phyloP scores from a whole-genome alignment of 441 rosid species.

The Arabidopsis hybrid region DNA sequence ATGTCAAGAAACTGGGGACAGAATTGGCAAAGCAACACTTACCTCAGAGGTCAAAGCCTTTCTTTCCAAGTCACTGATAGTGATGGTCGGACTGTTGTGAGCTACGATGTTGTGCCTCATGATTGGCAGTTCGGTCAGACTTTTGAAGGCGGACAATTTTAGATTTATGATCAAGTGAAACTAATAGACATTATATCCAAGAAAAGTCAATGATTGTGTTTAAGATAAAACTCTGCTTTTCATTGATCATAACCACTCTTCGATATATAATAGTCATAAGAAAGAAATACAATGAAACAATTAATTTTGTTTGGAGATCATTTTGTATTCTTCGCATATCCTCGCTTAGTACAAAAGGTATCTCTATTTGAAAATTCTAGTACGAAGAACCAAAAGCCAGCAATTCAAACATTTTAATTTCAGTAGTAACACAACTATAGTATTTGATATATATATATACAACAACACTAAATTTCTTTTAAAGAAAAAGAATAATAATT shows the following conservation, averaged over 20 bases:
- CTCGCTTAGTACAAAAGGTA: not conserved
- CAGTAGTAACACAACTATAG: not conserved
- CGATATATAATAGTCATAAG: not conserved
- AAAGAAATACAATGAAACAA: not conserved
- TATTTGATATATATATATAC: not conserved
- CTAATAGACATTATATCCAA: not conserved
- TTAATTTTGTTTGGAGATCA: not conserved
- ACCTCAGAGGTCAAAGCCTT: slow-evolving; percentile 64
- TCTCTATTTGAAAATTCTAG: not conserved
- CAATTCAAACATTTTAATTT: not conserved
- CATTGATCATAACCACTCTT: slow-evolving; percentile 3
- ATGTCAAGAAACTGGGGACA: slow-evolving; percentile 87
- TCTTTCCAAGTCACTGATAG: slow-evolving; percentile 65
- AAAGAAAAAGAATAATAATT: not conserved
- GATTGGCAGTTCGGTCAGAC: slow-evolving; percentile 71
- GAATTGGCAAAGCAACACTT: slow-evolving; percentile 73
- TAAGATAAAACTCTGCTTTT: slow-evolving; percentile 12
- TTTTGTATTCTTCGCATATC: no score
- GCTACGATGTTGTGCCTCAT: slow-evolving; percentile 62
- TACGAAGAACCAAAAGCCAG: not conserved
- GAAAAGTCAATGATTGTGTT: slow-evolving; percentile 10
- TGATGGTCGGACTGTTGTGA: slow-evolving; percentile 50
- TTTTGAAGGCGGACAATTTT: slow-evolving; percentile 68
- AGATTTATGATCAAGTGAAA: slow-evolving; percentile 12
- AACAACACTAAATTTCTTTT: no score